Percentiles rank a stretch among this genome's conserved stretches.
Evolutionary conservation across 2,329 filamentous ascomycete genomes (phyloP).

Genomic region (Ceratocystis destructans): DNA sequence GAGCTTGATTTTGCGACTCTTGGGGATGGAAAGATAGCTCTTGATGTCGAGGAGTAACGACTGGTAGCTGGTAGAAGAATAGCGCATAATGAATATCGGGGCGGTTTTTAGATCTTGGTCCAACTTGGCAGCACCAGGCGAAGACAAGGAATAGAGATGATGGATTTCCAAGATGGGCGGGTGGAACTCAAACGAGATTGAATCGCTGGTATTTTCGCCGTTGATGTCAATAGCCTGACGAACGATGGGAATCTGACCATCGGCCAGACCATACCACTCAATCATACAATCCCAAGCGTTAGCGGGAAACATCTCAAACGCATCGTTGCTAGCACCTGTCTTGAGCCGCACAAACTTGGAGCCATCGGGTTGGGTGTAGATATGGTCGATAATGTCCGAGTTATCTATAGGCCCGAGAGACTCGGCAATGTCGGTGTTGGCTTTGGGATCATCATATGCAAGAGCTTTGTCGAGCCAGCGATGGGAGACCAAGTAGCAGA

Average conservation of each 20-base stretch:
- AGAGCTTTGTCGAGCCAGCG: conserved; percentile 66
- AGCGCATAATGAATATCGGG: conserved; percentile 54
- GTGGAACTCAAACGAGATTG: conserved; percentile 66
- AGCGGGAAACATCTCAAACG: conserved; percentile 64
- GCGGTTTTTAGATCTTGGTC: conserved; percentile 47
- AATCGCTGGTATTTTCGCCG: conserved; percentile 32
- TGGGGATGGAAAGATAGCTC: conserved; percentile 49
- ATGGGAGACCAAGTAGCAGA: conserved; percentile 64
- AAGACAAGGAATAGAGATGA: conserved; percentile 50
- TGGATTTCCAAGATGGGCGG: conserved; percentile 77
- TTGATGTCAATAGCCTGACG: conserved; percentile 68
- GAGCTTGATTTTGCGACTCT: conserved; percentile 60
- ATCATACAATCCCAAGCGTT: conserved; percentile 71
- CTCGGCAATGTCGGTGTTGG: conserved; percentile 45
- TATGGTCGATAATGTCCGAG: conserved; percentile 58
- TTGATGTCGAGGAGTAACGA: conserved; percentile 69
- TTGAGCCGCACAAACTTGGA: conserved; percentile 59
- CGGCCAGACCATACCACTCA: conserved; percentile 66
- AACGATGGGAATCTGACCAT: conserved; percentile 56
- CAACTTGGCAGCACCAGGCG: conserved; percentile 43
- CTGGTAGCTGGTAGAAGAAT: conserved; percentile 54
- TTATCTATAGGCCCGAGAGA: conserved; percentile 74
- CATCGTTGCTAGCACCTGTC: conserved; percentile 51
- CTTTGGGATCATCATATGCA: conserved; percentile 45
- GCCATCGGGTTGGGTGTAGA: conserved; percentile 36